Percentiles rank a stretch among this genome's conserved stretches.
phyloP scores from a whole-genome alignment of 2,329 filamentous ascomycete species.

The Sporothrix dimorphospora region DNA sequence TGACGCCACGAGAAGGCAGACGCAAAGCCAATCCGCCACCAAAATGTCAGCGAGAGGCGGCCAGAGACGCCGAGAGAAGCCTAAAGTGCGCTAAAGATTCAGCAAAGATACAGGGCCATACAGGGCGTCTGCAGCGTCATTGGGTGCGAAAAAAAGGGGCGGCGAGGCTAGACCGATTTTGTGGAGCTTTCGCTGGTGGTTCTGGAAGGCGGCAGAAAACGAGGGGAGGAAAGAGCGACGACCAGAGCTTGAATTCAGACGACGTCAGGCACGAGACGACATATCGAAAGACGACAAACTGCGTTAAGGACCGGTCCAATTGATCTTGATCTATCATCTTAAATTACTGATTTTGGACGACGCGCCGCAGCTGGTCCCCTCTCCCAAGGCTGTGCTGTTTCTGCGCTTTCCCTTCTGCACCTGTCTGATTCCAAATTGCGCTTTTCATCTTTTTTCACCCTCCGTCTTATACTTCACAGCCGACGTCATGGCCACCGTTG shows the following conservation, averaged over 20 bases:
- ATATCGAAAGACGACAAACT: background rate
- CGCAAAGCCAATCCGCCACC: constrained; percentile 18
- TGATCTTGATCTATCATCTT: background rate
- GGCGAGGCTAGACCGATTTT: constrained; percentile 16
- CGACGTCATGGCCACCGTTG: constrained; percentile 2
- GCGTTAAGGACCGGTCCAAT: background rate
- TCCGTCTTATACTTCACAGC: background rate
- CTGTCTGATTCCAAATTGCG: constrained; percentile 18
- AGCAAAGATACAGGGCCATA: background rate
- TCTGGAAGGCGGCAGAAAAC: constrained; percentile 22
- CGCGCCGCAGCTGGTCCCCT: background rate
- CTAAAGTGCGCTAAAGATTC: constrained; percentile 6
- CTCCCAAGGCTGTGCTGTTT: constrained; percentile 4
- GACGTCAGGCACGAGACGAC: background rate
- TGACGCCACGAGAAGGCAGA: constrained; percentile 23
- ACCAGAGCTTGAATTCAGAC: background rate
- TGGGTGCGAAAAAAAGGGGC: background rate
- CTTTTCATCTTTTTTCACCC: background rate
- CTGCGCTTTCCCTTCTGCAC: background rate
- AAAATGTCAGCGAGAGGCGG: background rate
- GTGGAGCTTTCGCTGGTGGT: constrained; percentile 13
- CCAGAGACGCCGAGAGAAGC: background rate
- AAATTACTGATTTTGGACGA: background rate
- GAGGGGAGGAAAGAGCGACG: constrained; percentile 10
- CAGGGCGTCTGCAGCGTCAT: background rate